A percentile compares a stretch with the other conserved stretches of the same genome.
These are phyloP conservation scores for Rhizomucor miehei DNA, from an alignment of 371 early-diverging fungal genomes.

Conservation along the genomic window DNA sequence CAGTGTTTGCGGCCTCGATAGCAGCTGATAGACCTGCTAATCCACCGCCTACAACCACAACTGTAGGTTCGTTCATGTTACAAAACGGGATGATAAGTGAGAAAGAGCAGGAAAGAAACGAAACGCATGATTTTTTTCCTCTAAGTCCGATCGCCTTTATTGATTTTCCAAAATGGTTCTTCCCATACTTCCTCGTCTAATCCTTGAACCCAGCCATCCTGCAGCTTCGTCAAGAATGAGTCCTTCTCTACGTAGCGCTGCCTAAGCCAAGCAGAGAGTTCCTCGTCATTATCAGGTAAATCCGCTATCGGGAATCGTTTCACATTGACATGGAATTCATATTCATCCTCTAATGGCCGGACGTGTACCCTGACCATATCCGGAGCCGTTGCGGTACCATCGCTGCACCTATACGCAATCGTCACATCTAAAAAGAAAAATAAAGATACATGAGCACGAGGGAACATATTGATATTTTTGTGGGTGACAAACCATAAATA, in stretches of 20 bases:
- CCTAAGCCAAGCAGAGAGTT: constrained; percentile 58
- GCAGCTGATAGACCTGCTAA: constrained; percentile 81
- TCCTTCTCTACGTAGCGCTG: constrained; percentile 68
- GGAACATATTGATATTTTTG: background rate
- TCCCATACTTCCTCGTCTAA: constrained; percentile 46
- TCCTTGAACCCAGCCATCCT: constrained; percentile 48
- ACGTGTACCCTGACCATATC: constrained; percentile 60
- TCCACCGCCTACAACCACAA: constrained; percentile 75
- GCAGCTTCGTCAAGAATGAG: constrained; percentile 46
- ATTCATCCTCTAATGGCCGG: constrained; percentile 51
- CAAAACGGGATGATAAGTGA: background rate
- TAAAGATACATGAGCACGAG: background rate
- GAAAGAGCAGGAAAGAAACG: constrained; percentile 1
- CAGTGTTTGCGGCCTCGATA: constrained; percentile 64
- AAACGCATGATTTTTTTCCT: constrained; percentile 12
- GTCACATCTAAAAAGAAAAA: constrained; percentile 49
- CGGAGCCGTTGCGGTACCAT: constrained; percentile 34
- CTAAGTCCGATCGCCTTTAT: background rate
- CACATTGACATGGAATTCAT: constrained; percentile 70
- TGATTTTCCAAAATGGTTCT: constrained; percentile 11
- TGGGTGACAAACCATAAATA: constrained; percentile 56
- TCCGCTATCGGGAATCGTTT: constrained; percentile 55
- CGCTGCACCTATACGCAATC: constrained; percentile 54
- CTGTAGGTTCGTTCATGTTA: constrained; percentile 4
- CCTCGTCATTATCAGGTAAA: constrained; percentile 57